These are phyloP conservation scores for Bipolaris cookei DNA, from an alignment of 2,329 filamentous ascomycete genomes.

Conservation along the genomic window DNA sequence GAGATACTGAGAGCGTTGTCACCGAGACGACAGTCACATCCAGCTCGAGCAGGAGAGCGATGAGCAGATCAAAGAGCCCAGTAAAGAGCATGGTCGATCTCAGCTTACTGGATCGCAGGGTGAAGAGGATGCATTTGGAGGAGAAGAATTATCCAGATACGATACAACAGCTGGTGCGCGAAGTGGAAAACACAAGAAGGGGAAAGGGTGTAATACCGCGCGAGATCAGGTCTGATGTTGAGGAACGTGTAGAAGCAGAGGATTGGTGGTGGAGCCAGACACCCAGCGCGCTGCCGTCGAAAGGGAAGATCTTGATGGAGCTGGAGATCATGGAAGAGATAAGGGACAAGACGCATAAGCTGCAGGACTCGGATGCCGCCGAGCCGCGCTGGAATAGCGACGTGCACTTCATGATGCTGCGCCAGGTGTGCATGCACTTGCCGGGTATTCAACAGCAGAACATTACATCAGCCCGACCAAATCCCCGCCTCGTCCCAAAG, in stretches of 20 bases:
- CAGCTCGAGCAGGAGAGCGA: no score
- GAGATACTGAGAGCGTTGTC: no score
- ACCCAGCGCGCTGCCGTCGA: no score
- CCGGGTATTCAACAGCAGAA: constrained; percentile 11
- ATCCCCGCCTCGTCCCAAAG: constrained; percentile 14
- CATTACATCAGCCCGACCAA: constrained; percentile 9
- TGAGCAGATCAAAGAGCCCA: constrained; percentile 16
- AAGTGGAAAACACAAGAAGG: constrained; percentile 2
- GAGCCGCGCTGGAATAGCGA: constrained; percentile 9
- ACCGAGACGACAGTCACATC: no score
- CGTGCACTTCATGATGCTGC: constrained; percentile 8
- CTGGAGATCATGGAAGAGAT: constrained; percentile 12
- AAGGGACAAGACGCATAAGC: constrained; percentile 1
- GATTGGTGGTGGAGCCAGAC: no score
- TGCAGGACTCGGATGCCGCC: no score
- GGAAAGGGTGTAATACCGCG: no score
- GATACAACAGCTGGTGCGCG: constrained; percentile 4
- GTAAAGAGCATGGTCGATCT: constrained; percentile 15
- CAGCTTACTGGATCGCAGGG: constrained; percentile 10
- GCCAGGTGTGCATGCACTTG: constrained; percentile 9
- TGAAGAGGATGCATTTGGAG: constrained; percentile 12
- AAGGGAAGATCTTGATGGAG: no score
- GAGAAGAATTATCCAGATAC: constrained; percentile 5
- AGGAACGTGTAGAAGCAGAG: no score
- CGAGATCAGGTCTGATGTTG: no score